Base-by-base conservation (phyloP, 208 protist genomes). In the Strigomonas galati region DNA sequence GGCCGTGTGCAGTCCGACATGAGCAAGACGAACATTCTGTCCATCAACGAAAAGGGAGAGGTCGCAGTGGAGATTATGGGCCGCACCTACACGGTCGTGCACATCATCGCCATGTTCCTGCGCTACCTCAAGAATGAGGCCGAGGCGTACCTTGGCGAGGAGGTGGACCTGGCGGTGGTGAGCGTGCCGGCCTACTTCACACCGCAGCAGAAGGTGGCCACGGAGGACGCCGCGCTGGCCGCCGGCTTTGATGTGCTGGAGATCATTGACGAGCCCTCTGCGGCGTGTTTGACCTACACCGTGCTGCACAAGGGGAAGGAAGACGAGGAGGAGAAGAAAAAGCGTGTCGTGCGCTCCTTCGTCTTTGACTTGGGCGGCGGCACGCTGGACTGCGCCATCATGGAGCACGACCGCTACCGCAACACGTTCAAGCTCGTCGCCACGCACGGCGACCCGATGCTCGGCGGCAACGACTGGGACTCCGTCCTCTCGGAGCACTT, bases 141-240 rank as follows among this genome's bases (percentile, higher is more conserved):
- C 23, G 89, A 97, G 66, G 83, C 81, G 67, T 94, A 78, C 67
- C 74, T 97, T 1, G 78, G 79, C 35, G 84, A 93, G 76, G 76
- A 85, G 19, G 91, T 97, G 53, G 78, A 94, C 52, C 75, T 78
- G 54, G 90, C 85, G 19, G 87, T 94, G 27, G 89, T 97, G 27
- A 95, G 89, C 69, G 92, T 97, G 37, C 92, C 92, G 7, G 92
- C 92, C n/a, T 92, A 96, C 74, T 97, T 97, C 74, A 96, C 86
- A 5, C 87, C 88, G 27, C 87, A 89, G 61, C 92, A 97, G 65
- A 94, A 94, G 64, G 89, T 95, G 0, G 92, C 92, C 12, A 97
- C 92, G n/a, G 89, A 97, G 71, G 92, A 97, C 65, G 92, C 92
- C 15, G 92, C 90, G 43, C 83, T 96, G 19, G 84, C 79, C 37